Evolutionary conservation across 2,329 filamentous ascomycete genomes (phyloP).

Genomic region (Huntiella decipiens): DNA sequence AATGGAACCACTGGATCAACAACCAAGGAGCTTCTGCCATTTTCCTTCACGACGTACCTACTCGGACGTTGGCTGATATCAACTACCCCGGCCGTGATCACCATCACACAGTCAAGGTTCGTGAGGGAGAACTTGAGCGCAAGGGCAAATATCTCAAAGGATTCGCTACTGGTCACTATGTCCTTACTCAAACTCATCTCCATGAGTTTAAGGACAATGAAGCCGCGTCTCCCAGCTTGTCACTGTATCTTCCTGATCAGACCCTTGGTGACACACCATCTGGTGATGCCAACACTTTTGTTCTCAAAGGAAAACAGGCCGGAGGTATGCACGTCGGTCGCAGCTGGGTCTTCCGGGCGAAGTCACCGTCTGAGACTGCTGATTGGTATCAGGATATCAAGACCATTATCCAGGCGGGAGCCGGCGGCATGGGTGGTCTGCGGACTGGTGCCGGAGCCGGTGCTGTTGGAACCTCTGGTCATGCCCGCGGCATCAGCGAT

Average conservation of each 20-base stretch:
- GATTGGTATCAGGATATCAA: slow-evolving; percentile 93
- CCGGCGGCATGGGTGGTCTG: slow-evolving; percentile 7
- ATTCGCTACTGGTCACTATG: slow-evolving; percentile 93
- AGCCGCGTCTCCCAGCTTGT: slow-evolving; percentile 84
- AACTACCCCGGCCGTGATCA: slow-evolving; percentile 83
- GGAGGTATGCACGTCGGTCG: slow-evolving; percentile 75
- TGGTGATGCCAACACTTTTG: slow-evolving; percentile 89
- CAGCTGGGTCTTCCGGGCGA: slow-evolving; percentile 53
- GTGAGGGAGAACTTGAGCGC: slow-evolving; percentile 78
- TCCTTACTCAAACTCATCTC: slow-evolving; percentile 85
- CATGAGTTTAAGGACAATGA: slow-evolving; percentile 99
- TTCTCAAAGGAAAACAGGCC: slow-evolving; percentile 88
- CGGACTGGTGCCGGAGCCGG: not conserved
- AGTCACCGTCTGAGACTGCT: slow-evolving; percentile 82
- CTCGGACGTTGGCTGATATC: slow-evolving; percentile 64
- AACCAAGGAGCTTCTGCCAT: slow-evolving; percentile 68
- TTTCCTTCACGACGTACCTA: slow-evolving; percentile 63
- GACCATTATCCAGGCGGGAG: slow-evolving; percentile 47
- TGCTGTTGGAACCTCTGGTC: not conserved
- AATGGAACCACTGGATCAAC: slow-evolving; percentile 59
- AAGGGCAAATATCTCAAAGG: slow-evolving; percentile 99
- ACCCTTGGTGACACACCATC: slow-evolving; percentile 72
- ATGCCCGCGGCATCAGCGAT: slow-evolving; percentile 18
- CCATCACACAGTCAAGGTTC: slow-evolving; percentile 61
- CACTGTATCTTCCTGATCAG: slow-evolving; percentile 81